These are phyloP conservation scores for Didymella pinodella DNA, from an alignment of 2,329 filamentous ascomycete species.

Conservation along the genomic window DNA sequence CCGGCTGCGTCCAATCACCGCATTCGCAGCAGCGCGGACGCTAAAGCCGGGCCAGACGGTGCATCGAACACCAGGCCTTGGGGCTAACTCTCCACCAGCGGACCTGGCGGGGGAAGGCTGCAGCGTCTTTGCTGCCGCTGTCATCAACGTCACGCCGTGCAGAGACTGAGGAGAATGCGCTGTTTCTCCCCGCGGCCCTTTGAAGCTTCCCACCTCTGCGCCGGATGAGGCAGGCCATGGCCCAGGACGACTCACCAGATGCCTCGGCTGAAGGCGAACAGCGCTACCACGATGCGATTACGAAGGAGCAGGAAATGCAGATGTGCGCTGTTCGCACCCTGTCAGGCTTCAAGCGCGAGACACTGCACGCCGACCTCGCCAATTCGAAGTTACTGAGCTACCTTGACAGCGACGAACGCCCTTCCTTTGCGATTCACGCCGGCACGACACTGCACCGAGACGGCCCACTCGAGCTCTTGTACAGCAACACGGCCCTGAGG, in stretches of 20 bases:
- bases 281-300: slow-evolving; percentile 19
- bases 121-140: background rate
- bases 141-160: slow-evolving; percentile 1
- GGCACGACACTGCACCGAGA: slow-evolving; percentile 16
- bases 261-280: slow-evolving; percentile 6
- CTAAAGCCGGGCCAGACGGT: slow-evolving; percentile 13
- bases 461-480: slow-evolving; percentile 29
- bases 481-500: slow-evolving; percentile 39
- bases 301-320: slow-evolving; percentile 14
- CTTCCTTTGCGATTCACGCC: slow-evolving; percentile 35
- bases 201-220: background rate
- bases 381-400: slow-evolving; percentile 30
- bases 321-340: slow-evolving; percentile 19
- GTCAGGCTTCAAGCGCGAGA: slow-evolving; percentile 16
- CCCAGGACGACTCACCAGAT: slow-evolving; percentile 1
- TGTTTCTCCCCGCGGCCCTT: background rate
- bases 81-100: slow-evolving; percentile 6
- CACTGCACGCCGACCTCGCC: slow-evolving; percentile 15
- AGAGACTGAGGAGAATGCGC: slow-evolving; percentile 3
- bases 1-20: background rate
- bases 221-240: slow-evolving; percentile 15
- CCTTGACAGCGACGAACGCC: slow-evolving; percentile 36
- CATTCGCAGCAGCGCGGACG: background rate
- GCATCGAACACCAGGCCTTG: slow-evolving; percentile 4
- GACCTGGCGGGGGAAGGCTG: slow-evolving; percentile 7